Evolutionary conservation across 768 basidiomycete species (phyloP).

Genomic region (Melanogaster broomeanus): DNA sequence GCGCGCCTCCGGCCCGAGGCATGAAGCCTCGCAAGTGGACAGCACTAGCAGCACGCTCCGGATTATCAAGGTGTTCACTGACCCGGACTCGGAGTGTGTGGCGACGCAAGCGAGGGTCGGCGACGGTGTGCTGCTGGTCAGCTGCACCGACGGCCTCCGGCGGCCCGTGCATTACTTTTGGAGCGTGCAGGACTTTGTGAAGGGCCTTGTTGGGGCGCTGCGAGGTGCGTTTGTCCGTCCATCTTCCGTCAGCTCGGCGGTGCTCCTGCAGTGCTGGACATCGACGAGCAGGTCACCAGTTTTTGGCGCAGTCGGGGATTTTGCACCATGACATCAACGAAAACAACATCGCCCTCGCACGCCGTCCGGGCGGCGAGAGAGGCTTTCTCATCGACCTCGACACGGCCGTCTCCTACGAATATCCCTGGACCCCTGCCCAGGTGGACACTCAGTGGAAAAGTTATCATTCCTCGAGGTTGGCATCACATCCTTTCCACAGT

Average conservation of each 20-base stretch:
- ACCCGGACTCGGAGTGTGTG: neutral
- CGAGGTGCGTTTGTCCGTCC: neutral
- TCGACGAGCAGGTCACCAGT: no score
- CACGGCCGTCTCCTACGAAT: neutral
- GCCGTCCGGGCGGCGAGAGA: conserved; percentile 2
- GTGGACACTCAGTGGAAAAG: neutral
- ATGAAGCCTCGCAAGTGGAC: no score
- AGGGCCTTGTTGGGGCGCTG: neutral
- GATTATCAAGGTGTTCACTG: neutral
- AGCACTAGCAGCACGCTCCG: neutral
- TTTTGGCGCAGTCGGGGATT: conserved; percentile 12
- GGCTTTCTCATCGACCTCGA: conserved; percentile 27
- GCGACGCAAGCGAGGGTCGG: no score
- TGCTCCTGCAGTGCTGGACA: no score
- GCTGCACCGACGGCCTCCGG: no score
- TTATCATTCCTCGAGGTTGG: neutral
- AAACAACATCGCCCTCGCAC: conserved; percentile 29
- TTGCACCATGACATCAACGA: conserved; percentile 33
- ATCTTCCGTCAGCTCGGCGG: neutral
- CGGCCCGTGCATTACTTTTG: no score
- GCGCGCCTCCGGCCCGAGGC: no score
- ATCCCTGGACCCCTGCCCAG: neutral
- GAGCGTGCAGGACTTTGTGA: no score
- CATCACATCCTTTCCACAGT: neutral
- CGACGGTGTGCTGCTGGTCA: no score